Percentiles rank a stretch among this genome's conserved stretches.
These are phyloP conservation scores for Hypoxylon sp. DNA, from an alignment of 2,329 filamentous ascomycete species.

Conservation along the genomic window DNA sequence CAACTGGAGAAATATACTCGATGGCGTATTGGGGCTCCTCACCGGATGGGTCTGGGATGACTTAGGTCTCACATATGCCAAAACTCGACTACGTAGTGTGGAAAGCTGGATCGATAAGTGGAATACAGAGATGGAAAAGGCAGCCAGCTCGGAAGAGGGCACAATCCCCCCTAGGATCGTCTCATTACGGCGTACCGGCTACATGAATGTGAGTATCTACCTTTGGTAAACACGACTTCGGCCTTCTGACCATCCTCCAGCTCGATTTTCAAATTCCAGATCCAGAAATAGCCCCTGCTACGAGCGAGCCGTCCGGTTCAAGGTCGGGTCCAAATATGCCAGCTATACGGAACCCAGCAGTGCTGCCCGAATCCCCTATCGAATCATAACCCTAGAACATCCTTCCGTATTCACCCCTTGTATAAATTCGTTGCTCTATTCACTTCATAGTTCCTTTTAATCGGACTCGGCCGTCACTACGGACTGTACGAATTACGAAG, in stretches of 20 bases:
- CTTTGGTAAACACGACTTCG: background rate
- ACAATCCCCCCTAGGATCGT: slow-evolving; percentile 76
- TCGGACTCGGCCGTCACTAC: slow-evolving; percentile 34
- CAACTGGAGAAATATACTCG: slow-evolving; percentile 79
- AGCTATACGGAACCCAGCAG: slow-evolving; percentile 29
- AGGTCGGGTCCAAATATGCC: slow-evolving; percentile 47
- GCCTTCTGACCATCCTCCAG: slow-evolving; percentile 56
- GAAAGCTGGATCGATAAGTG: slow-evolving; percentile 88
- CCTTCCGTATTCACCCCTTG: slow-evolving; percentile 10
- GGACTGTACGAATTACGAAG: slow-evolving; percentile 48
- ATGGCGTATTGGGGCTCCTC: slow-evolving; percentile 80
- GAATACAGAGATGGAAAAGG: slow-evolving; percentile 78
- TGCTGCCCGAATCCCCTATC: slow-evolving; percentile 24
- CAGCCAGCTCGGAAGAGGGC: slow-evolving; percentile 62
- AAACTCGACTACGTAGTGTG: slow-evolving; percentile 74
- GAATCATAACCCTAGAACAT: slow-evolving; percentile 10
- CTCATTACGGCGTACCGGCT: slow-evolving; percentile 83
- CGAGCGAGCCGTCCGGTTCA: slow-evolving; percentile 58
- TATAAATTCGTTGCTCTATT: slow-evolving; percentile 30
- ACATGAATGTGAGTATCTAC: slow-evolving; percentile 75
- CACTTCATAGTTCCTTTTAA: slow-evolving; percentile 35
- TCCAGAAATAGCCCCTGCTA: slow-evolving; percentile 73
- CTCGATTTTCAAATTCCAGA: slow-evolving; percentile 86
- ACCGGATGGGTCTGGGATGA: slow-evolving; percentile 98
- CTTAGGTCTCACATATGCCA: slow-evolving; percentile 79